Percentiles rank a stretch among this genome's conserved stretches.
phyloP scores from a whole-genome alignment of 2,329 filamentous ascomycete species.

The Ramichloridium luteum region DNA sequence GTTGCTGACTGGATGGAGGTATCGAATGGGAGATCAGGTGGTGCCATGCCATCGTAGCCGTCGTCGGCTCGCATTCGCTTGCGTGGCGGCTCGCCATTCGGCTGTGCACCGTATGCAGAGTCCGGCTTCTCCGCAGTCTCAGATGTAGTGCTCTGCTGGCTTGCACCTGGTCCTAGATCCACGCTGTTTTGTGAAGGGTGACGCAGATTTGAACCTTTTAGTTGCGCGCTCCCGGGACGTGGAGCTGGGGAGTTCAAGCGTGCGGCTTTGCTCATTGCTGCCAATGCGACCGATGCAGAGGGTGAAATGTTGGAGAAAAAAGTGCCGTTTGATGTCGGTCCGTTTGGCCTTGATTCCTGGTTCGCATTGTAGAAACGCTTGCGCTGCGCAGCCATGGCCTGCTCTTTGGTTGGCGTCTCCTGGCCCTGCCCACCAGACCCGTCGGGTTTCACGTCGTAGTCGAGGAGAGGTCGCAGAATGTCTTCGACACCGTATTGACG shows the following conservation, averaged over 20 bases:
- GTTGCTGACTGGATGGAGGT: conserved; percentile 50
- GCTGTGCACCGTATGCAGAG: conserved; percentile 55
- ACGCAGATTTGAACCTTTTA: conserved; percentile 54
- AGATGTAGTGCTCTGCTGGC: conserved; percentile 60
- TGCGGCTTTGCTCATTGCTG: conserved; percentile 84
- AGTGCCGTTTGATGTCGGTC: conserved; percentile 53
- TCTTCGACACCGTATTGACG: conserved; percentile 67
- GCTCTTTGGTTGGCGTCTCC: conserved; percentile 95
- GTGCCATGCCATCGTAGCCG: conserved; percentile 22
- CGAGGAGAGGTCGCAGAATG: conserved; percentile 58
- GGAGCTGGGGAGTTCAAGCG: conserved; percentile 79
- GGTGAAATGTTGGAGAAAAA: conserved; percentile 97
- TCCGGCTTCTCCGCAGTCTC: conserved; percentile 41
- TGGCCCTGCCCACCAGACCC: conserved; percentile 58
- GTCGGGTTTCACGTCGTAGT: conserved; percentile 69
- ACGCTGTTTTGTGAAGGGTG: conserved; percentile 56
- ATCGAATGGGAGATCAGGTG: conserved; percentile 31
- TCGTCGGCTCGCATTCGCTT: conserved; percentile 54
- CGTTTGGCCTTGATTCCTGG: conserved; percentile 45
- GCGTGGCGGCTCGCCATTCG: conserved; percentile 56
- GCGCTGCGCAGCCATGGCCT: conserved; percentile 84
- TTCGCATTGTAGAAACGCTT: conserved; percentile 78
- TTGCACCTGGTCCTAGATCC: conserved; percentile 55
- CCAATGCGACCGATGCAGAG: conserved; percentile 83
- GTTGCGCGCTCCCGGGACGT: conserved; percentile 44